Evolutionary conservation across 208 protist species (phyloP).

Genomic region (Acanthamoeba sp.): DNA sequence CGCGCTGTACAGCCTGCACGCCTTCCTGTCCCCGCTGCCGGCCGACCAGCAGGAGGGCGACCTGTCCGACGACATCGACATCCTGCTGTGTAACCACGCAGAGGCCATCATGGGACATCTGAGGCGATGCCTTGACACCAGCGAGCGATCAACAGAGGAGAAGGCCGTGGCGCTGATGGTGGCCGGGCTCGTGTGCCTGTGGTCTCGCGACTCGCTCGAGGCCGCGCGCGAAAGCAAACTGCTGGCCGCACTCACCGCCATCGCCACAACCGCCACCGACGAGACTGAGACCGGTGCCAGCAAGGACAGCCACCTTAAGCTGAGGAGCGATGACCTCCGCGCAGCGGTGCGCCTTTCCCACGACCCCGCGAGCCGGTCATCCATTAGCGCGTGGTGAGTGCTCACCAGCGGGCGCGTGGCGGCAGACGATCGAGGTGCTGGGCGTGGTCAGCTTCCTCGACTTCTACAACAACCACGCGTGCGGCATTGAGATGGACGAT

Average conservation of each 20-base stretch:
- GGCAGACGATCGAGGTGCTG: background rate
- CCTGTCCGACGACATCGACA: background rate
- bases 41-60: background rate
- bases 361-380: no score
- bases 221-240: background rate
- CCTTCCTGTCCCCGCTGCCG: background rate
- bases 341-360: background rate
- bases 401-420: no score
- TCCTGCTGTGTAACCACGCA: background rate
- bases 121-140: background rate
- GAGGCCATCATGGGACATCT: no score
- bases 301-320: background rate
- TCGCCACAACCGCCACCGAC: background rate
- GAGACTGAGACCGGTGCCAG: background rate
- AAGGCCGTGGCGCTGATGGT: background rate
- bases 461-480: background rate
- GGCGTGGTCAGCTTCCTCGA: background rate
- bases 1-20: background rate
- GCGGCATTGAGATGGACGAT: background rate
- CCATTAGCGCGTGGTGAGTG: no score
- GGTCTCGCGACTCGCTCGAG: background rate
- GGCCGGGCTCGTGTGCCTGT: background rate
- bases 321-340: background rate
- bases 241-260: background rate
- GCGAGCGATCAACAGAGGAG: background rate